phyloP scores from a whole-genome alignment of 352 stramenopile species.

The Pythium rhizo-oryzae region DNA sequence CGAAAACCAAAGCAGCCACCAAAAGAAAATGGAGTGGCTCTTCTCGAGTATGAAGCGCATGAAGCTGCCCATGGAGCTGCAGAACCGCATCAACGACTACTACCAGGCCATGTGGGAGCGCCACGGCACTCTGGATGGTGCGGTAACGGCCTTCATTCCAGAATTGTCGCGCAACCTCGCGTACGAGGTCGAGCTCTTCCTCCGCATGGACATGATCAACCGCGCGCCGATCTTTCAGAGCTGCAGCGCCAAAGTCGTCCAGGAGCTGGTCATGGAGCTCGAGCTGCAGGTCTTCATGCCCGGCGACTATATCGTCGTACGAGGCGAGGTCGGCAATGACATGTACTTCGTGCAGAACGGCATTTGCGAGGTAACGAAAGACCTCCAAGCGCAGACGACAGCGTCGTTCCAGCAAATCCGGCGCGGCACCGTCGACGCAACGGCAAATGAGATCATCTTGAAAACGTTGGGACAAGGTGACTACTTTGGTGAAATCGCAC shows the following conservation, averaged over 20 bases:
- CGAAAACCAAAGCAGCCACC: slow-evolving; percentile 78
- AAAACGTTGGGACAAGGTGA: slow-evolving; percentile 73
- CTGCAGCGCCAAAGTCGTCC: slow-evolving; percentile 81
- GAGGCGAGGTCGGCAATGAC: slow-evolving; percentile 81
- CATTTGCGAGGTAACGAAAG: slow-evolving; percentile 82
- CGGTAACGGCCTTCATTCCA: slow-evolving; percentile 74
- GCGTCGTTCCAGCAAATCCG: slow-evolving; percentile 19
- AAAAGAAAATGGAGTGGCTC: slow-evolving; percentile 89
- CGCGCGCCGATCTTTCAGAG: slow-evolving; percentile 82
- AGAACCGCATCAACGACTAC: slow-evolving; percentile 87
- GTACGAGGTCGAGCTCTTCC: slow-evolving; percentile 83
- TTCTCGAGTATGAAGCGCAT: slow-evolving; percentile 85
- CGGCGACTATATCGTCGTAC: slow-evolving; percentile 82
- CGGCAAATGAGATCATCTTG: slow-evolving; percentile 58
- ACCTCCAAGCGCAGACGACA: slow-evolving; percentile 30
- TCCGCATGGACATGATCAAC: slow-evolving; percentile 90
- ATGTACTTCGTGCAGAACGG: slow-evolving; percentile 90
- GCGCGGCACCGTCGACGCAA: slow-evolving; percentile 9
- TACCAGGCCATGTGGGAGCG: slow-evolving; percentile 89
- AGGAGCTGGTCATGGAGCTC: slow-evolving; percentile 84
- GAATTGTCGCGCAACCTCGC: slow-evolving; percentile 81
- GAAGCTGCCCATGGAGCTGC: slow-evolving; percentile 74
- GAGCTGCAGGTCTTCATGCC: slow-evolving; percentile 87
- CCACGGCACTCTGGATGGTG: slow-evolving; percentile 77
- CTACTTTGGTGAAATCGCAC: slow-evolving; percentile 82